phyloP scores from a whole-genome alignment of 2,329 filamentous ascomycete species.

The Plenodomus biglobosus region DNA sequence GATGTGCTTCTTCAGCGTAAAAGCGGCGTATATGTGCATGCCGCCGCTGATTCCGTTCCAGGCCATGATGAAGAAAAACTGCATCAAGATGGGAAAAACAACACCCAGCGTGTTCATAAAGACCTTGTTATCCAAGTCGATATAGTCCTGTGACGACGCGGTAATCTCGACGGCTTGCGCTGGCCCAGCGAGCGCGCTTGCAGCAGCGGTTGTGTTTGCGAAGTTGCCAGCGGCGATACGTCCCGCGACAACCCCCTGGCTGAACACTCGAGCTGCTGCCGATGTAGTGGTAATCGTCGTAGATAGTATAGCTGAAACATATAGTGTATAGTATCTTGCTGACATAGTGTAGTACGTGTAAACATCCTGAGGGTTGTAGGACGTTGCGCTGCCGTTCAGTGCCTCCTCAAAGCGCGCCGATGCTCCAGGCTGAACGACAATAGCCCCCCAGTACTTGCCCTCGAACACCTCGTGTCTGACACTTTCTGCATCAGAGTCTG shows the following conservation, averaged over 20 bases:
- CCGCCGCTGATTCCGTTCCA: slow-evolving; percentile 46
- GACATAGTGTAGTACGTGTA: slow-evolving; percentile 14
- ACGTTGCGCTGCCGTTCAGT: slow-evolving; percentile 9
- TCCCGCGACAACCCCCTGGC: not conserved
- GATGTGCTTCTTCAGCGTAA: slow-evolving; percentile 12
- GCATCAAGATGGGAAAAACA: slow-evolving; percentile 49
- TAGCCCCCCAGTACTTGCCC: slow-evolving; percentile 16
- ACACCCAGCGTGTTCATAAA: slow-evolving; percentile 22
- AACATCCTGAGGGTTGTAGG: slow-evolving; percentile 8
- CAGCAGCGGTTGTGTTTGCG: not conserved
- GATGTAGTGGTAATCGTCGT: slow-evolving; percentile 10
- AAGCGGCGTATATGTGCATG: slow-evolving; percentile 13
- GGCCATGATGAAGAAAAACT: slow-evolving; percentile 52
- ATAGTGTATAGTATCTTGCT: slow-evolving; percentile 12
- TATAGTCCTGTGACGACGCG: too few relatives aligned
- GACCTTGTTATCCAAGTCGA: too few relatives aligned
- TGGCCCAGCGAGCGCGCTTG: not conserved
- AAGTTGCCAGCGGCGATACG: slow-evolving; percentile 13
- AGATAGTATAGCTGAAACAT: slow-evolving; percentile 8
- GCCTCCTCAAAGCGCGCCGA: slow-evolving; percentile 12
- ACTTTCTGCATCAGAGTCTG: slow-evolving; percentile 9
- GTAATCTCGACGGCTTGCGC: too few relatives aligned
- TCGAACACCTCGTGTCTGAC: slow-evolving; percentile 13
- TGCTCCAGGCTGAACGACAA: slow-evolving; percentile 7
- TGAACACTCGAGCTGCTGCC: slow-evolving; percentile 9